Conservation (phyloP, 345 rosid species). For the Dovyalis caffra region DNA sequence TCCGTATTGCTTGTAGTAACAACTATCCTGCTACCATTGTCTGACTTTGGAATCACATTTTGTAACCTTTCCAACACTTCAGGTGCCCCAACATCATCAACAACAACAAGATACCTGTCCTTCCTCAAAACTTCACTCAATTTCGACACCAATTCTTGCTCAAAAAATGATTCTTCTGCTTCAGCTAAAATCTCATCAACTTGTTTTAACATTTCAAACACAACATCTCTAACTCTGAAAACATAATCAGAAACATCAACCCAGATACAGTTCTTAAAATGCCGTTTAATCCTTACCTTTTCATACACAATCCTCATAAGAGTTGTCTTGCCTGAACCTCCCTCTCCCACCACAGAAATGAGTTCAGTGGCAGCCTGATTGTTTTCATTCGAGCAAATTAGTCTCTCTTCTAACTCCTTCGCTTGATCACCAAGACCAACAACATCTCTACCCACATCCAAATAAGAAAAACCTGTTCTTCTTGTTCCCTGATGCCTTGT, state of each 20-base stretch:
- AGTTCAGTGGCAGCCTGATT: neutral
- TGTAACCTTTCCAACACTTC: neutral
- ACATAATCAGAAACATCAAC: slow-evolving; percentile 6
- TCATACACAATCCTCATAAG: slow-evolving; percentile 16
- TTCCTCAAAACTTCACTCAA: neutral
- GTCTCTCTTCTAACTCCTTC: neutral
- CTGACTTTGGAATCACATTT: neutral
- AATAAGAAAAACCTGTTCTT: neutral
- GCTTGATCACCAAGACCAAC: slow-evolving; percentile 11
- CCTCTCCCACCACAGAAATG: slow-evolving; percentile 23
- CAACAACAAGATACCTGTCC: slow-evolving; percentile 26
- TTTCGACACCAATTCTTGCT: slow-evolving; percentile 4
- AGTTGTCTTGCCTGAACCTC: slow-evolving; percentile 38
- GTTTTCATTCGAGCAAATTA: neutral
- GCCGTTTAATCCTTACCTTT: neutral
- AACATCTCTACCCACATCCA: neutral
- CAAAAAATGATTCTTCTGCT: slow-evolving; percentile 10
- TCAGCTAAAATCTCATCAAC: neutral
- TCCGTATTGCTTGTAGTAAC: neutral
- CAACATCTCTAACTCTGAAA: slow-evolving; percentile 3
- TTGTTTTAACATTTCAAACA: slow-evolving; percentile 16
- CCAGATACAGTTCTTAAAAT: slow-evolving; percentile 29
- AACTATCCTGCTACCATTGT: slow-evolving; percentile 8
- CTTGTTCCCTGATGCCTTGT: neutral
- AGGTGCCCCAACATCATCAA: slow-evolving; percentile 5